A percentile compares a stretch with the other conserved stretches of the same genome.
These are phyloP conservation scores for Lipomyces chichibuensis DNA, from an alignment of 805 yeast species.

Conservation along the genomic window DNA sequence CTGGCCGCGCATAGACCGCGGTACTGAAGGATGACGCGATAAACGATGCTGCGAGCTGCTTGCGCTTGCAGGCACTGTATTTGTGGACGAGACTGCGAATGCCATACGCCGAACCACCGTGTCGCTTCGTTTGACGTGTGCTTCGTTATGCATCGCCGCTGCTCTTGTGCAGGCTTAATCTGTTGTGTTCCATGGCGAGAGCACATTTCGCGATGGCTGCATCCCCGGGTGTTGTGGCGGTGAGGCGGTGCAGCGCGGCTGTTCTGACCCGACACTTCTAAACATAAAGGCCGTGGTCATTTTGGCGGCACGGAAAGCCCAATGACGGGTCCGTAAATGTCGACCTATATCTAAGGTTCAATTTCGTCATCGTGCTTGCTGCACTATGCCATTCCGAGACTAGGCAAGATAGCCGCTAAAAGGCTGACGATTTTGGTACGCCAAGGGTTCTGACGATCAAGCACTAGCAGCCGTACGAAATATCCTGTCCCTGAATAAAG, in stretches of 20 bases:
- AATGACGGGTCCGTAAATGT: too few relatives aligned
- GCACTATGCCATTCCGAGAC: too few relatives aligned
- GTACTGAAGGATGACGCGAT: neutral
- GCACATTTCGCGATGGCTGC: conserved; percentile 1
- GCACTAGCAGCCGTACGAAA: too few relatives aligned
- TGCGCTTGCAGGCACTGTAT: neutral
- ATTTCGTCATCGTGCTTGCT: too few relatives aligned
- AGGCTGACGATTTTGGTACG: too few relatives aligned
- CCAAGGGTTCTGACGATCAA: too few relatives aligned
- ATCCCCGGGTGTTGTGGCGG: conserved; percentile 5
- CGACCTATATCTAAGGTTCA: too few relatives aligned
- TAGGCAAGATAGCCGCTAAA: too few relatives aligned
- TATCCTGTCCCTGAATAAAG: too few relatives aligned
- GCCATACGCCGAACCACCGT: neutral
- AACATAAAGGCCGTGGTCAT: too few relatives aligned
- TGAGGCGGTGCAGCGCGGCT: neutral
- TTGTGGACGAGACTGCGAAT: neutral
- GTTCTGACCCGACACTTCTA: neutral
- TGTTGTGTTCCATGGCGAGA: neutral
- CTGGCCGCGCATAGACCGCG: conserved; percentile 2
- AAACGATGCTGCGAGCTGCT: neutral
- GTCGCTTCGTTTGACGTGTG: conserved; percentile 1
- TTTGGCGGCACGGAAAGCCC: too few relatives aligned
- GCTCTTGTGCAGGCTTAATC: neutral
- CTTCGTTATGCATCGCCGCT: neutral